Evolutionary conservation across 108 stramenopile genomes (phyloP), one percentile per base, ranked within the genome.

Genomic region (Skeletonema potamos): DNA sequence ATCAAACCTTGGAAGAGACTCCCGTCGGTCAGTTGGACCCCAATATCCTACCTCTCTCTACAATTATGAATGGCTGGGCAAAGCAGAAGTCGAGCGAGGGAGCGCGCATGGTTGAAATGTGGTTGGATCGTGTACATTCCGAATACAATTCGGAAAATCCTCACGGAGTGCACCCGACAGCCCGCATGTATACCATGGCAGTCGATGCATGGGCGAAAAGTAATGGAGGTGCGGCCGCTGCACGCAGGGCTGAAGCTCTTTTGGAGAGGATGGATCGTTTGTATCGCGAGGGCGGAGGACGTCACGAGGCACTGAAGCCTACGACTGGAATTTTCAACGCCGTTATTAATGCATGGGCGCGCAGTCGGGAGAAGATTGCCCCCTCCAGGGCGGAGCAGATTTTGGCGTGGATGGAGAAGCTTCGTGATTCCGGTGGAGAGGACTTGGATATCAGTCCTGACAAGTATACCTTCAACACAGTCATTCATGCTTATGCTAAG

Each of bases 201-300:
- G 86, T 93, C 26, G 92, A 93, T 82, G 93, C 90, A 15, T 94
- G 93, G 93, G 90, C 93, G 6, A 92, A 90, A 59, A 92, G 90
- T 62, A 87, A 87, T 1, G 86, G 89, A 43, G 86, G 89, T 12
- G 89, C 86, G 0, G 71, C 74, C 51, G 93, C 89, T 24, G 93
- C 90, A 36, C 82, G 87, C 60, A 77, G 87, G 37, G 93, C 93
- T 13, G 93, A 94, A 62, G 75, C 87, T 3, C 82, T 94, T 12
- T 74, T 94, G 65, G 86, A 93, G 66, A 84, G 85, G 32, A 91
- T 91, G 90, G 72, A 88, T 66, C 55, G 84, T 20, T 56, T 86
- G 58, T 90, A 93, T 56, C 79, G 89, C 66, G 63, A 62, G 26
- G 84, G 84, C 18, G 72, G 62, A 34, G 77, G 67, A 54, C 63